phyloP scores from a whole-genome alignment of 345 rosid species.

The Acer saccharum region DNA sequence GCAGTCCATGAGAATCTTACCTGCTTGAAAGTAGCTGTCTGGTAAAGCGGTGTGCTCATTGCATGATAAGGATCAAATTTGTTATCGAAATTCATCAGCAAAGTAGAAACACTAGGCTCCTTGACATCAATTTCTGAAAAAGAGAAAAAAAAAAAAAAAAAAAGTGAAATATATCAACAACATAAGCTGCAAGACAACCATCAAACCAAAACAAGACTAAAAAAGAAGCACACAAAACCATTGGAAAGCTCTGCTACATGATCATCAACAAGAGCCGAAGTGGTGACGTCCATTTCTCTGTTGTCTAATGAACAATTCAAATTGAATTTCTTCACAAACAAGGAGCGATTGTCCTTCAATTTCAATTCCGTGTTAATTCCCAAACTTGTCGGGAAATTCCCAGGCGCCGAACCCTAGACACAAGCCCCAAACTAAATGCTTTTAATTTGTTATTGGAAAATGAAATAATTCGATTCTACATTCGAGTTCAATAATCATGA shows the following conservation, averaged over 20 bases:
- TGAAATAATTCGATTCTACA: no score
- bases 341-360: slow-evolving; percentile 30
- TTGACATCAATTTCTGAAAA: slow-evolving; percentile 43
- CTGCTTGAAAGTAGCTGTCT: slow-evolving; percentile 94
- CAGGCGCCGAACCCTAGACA: slow-evolving; percentile 34
- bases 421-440: slow-evolving; percentile 7
- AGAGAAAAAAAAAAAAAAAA: background rate
- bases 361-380: slow-evolving; percentile 30
- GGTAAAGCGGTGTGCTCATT: slow-evolving; percentile 87
- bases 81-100: slow-evolving; percentile 66
- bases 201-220: background rate
- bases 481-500: background rate
- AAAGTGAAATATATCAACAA: background rate
- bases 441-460: no score
- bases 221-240: slow-evolving; percentile 34
- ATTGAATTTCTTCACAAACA: slow-evolving; percentile 33
- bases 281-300: slow-evolving; percentile 41
- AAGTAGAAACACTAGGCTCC: slow-evolving; percentile 72
- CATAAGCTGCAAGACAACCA: background rate
- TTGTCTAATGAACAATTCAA: slow-evolving; percentile 49
- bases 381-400: slow-evolving; percentile 21
- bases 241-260: slow-evolving; percentile 24
- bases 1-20: slow-evolving; percentile 28
- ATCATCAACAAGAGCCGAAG: slow-evolving; percentile 45
- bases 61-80: slow-evolving; percentile 85